Evolutionary conservation across 2,329 filamentous ascomycete species (phyloP), one percentile per base, ranked within the genome.

Genomic region (Fusarium sp.): DNA sequence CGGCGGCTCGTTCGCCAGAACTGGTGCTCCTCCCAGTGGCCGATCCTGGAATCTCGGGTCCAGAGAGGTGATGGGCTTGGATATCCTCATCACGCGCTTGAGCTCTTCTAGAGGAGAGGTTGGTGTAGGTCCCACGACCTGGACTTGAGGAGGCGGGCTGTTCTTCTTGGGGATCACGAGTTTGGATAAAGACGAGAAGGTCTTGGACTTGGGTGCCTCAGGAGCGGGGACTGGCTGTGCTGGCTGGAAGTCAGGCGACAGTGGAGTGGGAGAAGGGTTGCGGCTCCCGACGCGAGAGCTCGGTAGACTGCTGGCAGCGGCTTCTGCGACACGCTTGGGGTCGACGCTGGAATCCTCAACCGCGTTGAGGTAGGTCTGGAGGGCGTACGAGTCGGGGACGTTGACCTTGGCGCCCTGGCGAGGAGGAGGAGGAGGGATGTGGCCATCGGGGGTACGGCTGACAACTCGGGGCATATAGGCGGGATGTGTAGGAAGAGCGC

Each of bases 131-230:
- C 53, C 71, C 11, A 77, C 46, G 1, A 80, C 62, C 4, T 67
- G 72, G 14, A 83, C 77, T 13, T 70, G 68, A 0, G 81, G 82
- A 0, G 81, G 82, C 1, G 83, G 81, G 1, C 72, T 64, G 69
- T 83, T 81, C 68, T 81, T 80, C 70, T 80, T 84, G 0, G 83
- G 80, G 10, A 81, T 72, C 0, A 77, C 73, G 0, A 83, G 72
- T 23, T 79, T 80, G 2, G 76, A 76, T 0, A 83, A 65, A 0
- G 81, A 81, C 0, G 82, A 80, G 2, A 82, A 73, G 0, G 81
- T 14, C 33, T 69, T 77, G 2, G 71, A 23, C 18, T 69, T 71
- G 4, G 60, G 58, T 3, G 73, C 55, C 2, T 77, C 72, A 1
- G 75, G 70, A 2, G 77, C 71, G 0, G 76, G 70, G 2, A 77